phyloP scores from a whole-genome alignment of 305 asterid species.

The Fraxinus baroniana region DNA sequence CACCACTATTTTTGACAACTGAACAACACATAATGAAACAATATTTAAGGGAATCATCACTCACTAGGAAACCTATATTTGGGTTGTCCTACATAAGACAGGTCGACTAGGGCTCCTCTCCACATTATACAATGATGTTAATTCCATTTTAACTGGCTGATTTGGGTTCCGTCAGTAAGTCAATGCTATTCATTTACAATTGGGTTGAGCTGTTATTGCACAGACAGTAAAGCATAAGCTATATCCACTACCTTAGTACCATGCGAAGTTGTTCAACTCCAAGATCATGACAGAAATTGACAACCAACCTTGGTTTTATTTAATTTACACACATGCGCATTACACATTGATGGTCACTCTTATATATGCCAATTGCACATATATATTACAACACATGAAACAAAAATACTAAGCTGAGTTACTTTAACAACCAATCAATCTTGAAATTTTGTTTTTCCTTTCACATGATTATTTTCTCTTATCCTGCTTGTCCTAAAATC shows the following conservation, averaged over 20 bases:
- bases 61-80: not conserved
- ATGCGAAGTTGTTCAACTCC: slow-evolving; percentile 2
- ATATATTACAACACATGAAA: not conserved
- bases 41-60: not conserved
- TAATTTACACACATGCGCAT: not conserved
- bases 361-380: not conserved
- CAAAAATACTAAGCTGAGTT: not conserved
- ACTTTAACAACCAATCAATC: not conserved
- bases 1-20: not conserved
- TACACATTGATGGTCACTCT: not conserved
- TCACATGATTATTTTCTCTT: not conserved
- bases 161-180: not conserved
- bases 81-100: not conserved
- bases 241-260: not conserved
- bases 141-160: not conserved
- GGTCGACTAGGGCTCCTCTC: not conserved
- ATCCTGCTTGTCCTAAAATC: not conserved
- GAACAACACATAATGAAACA: not conserved
- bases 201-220: not conserved
- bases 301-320: not conserved
- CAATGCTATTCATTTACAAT: not conserved
- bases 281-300: not conserved
- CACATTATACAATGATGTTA: not conserved
- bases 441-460: not conserved
- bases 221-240: not conserved